Conservation (phyloP, 2,329 filamentous ascomycete genomes). For the Aureobasidium sp. region DNA sequence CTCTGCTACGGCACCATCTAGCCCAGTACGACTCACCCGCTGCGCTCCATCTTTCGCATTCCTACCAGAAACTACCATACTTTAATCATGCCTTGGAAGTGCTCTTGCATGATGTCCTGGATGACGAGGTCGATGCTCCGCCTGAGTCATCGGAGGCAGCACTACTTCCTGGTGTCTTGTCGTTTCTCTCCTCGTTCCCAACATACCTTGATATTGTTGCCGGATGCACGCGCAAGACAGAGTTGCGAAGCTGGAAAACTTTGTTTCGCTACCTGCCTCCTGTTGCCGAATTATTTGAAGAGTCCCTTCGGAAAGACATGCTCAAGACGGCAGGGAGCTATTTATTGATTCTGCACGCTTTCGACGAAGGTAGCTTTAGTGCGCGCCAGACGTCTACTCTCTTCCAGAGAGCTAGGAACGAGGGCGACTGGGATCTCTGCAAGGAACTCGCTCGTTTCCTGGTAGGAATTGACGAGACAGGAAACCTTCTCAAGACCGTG, state of each 20-base stretch:
- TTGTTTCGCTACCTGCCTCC: slow-evolving; percentile 87
- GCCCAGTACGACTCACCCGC: slow-evolving; percentile 68
- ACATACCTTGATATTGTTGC: slow-evolving; percentile 93
- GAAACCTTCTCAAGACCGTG: slow-evolving; percentile 68
- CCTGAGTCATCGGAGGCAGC: slow-evolving; percentile 39
- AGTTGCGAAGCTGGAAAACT: slow-evolving; percentile 89
- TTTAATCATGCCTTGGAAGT: slow-evolving; percentile 91
- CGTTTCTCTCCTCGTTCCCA: slow-evolving; percentile 51
- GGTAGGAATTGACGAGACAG: slow-evolving; percentile 82
- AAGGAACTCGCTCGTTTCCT: slow-evolving; percentile 93
- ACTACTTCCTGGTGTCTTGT: slow-evolving; percentile 46
- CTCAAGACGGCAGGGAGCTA: slow-evolving; percentile 96
- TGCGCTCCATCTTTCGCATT: slow-evolving; percentile 72
- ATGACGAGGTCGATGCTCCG: slow-evolving; percentile 80
- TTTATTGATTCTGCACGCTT: slow-evolving; percentile 85
- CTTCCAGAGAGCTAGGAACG: slow-evolving; percentile 70
- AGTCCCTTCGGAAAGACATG: slow-evolving; percentile 74
- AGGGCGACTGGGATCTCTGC: slow-evolving; percentile 91
- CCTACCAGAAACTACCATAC: slow-evolving; percentile 82
- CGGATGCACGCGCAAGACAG: slow-evolving; percentile 94
- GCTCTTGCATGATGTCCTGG: slow-evolving; percentile 83
- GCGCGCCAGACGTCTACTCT: slow-evolving; percentile 70
- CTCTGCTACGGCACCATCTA: slow-evolving; percentile 74
- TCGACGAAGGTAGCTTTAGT: slow-evolving; percentile 42
- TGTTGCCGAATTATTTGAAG: slow-evolving; percentile 86